Conservation (phyloP, 495 filamentous ascomycete species). For the Penicillium antarcticum region DNA sequence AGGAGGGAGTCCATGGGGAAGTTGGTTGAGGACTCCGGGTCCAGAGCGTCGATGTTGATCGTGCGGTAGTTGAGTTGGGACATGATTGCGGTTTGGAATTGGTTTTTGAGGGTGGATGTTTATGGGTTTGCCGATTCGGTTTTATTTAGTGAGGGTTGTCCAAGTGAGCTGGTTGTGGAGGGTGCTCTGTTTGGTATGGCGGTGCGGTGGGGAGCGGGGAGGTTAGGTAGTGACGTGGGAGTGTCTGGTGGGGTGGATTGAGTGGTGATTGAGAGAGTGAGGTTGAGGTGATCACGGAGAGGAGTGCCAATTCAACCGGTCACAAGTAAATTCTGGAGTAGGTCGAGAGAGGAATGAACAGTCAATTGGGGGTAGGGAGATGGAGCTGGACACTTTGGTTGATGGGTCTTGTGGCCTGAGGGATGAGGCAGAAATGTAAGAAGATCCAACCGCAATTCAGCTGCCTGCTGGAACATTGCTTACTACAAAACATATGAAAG, state of each 20-base stretch:
- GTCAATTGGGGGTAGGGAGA: constrained; percentile 9
- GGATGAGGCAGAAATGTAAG: constrained; percentile 23
- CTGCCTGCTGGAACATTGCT: neutral
- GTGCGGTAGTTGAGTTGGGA: constrained; percentile 76
- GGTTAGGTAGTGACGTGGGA: constrained; percentile 10
- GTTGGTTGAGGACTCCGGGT: constrained; percentile 83
- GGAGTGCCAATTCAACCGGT: neutral
- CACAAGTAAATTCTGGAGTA: neutral
- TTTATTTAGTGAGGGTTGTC: neutral
- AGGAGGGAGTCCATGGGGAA: constrained; percentile 80
- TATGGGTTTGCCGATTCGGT: neutral
- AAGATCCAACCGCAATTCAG: neutral
- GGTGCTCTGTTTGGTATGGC: constrained; percentile 13
- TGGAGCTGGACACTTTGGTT: constrained; percentile 11
- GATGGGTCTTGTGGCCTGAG: constrained; percentile 22
- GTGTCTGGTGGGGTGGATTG: neutral
- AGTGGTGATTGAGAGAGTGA: neutral
- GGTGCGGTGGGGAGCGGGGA: constrained; percentile 21
- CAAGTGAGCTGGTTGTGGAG: constrained; percentile 3
- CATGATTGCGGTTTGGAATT: constrained; percentile 38
- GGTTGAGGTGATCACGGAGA: neutral
- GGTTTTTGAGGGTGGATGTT: neutral
- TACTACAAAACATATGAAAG: neutral
- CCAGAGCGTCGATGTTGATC: constrained; percentile 86
- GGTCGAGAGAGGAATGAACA: neutral